Base-by-base conservation (phyloP, 352 stramenopile species). In the Pythium dissimile region DNA sequence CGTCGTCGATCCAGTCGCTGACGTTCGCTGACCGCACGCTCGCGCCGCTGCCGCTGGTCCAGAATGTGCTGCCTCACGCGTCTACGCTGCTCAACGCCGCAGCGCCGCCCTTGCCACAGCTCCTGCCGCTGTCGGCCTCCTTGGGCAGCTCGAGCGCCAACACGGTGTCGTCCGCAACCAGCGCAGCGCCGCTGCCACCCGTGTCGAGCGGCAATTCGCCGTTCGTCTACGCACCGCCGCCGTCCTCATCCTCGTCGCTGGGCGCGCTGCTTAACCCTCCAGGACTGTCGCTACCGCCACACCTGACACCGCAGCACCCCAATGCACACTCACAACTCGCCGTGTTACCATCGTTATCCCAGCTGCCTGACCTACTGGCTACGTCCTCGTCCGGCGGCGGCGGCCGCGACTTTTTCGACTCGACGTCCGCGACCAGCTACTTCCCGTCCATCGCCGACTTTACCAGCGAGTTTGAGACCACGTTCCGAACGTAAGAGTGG, bases 331-430 rank as follows among this genome's bases (percentile, higher is more conserved):
- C 62, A 60, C n/a, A n/a, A n/a, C 30, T 61, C 55, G 54, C 64
- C 45, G 37, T 57, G 13, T 52, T 84, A 15, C 80, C 75, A 18
- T 78, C 77, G 2, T 77, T 90, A 20, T 80, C 79, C 43, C 20
- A 79, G 10, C 60, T 89, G 4, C 80, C 78, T 0, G 77, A 88
- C n/a, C 86, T 89, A 32, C 65, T 89, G 11, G 84, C 75, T 13
- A 58, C 55, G 2, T 35, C 45, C 2, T 35, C 37, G 11, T n/a
- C n/a, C n/a, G n/a, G n/a, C n/a, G n/a, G n/a, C n/a, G 34, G n/a
- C 1, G 81, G 57, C 27, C 70, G 78, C 34, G 79, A 91, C 48
- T 69, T 75, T 1, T 89, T 91, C 34, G 69, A 84, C 27, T 66
- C 76, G 23, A 66, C 73, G 0, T 68, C 59, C 10, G 39, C 66